Conservation (phyloP, 2,329 filamentous ascomycete species). For the Fusarium albidum region DNA sequence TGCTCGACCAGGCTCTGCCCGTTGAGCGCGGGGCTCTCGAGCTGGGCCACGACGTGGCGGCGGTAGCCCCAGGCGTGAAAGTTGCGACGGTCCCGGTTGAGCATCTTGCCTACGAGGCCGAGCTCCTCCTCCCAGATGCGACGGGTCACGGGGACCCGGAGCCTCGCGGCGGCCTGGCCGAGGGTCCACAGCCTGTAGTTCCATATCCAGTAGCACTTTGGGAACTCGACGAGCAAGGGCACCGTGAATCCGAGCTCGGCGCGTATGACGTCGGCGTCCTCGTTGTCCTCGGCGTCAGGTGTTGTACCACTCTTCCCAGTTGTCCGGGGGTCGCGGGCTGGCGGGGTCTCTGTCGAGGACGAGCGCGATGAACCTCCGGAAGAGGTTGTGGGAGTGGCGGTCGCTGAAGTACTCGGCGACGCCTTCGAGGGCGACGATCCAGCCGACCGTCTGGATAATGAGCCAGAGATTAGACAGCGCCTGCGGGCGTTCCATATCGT, state of each 20-base stretch:
- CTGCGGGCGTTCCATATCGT: slow-evolving; percentile 92
- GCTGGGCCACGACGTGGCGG: slow-evolving; percentile 75
- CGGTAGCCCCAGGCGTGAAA: slow-evolving; percentile 98
- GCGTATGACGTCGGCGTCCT: slow-evolving; percentile 64
- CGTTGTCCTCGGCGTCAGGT: slow-evolving; percentile 46
- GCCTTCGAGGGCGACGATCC: slow-evolving; percentile 62
- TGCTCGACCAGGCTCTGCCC: slow-evolving; percentile 74
- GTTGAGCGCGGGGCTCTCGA: slow-evolving; percentile 67
- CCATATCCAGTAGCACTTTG: slow-evolving; percentile 99
- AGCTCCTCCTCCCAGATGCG: slow-evolving; percentile 87
- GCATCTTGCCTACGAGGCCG: slow-evolving; percentile 84
- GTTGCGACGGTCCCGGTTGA: slow-evolving; percentile 84
- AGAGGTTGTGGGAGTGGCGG: slow-evolving; percentile 67
- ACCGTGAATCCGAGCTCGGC: slow-evolving; percentile 84
- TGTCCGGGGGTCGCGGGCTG: slow-evolving; percentile 54
- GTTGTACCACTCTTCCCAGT: slow-evolving; percentile 64
- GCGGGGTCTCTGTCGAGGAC: slow-evolving; percentile 61
- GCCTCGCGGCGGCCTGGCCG: slow-evolving; percentile 70
- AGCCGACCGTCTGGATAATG: slow-evolving; percentile 62
- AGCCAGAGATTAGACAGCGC: slow-evolving; percentile 68
- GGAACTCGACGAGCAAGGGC: slow-evolving; percentile 82
- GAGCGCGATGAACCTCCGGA: slow-evolving; percentile 66
- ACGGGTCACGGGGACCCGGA: slow-evolving; percentile 65
- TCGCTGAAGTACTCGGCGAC: slow-evolving; percentile 63
- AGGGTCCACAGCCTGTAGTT: slow-evolving; percentile 92